phyloP scores from a whole-genome alignment of 345 rosid species.

The Linum trigynum region DNA sequence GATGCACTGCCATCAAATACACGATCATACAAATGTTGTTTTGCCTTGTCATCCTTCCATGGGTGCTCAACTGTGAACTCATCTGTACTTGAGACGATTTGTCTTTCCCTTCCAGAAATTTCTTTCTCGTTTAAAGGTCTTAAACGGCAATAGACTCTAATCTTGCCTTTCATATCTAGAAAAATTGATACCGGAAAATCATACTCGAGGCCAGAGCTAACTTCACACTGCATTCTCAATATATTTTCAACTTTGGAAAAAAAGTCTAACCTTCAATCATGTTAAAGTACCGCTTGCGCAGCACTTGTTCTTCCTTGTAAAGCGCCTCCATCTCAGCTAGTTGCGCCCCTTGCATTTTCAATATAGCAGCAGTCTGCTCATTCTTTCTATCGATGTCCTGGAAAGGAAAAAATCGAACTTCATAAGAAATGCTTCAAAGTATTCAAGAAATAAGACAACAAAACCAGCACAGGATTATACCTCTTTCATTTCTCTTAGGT shows the following conservation, averaged over 20 bases:
- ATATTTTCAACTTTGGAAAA: background rate
- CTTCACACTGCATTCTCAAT: background rate
- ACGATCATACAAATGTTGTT: constrained; percentile 89
- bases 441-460: background rate
- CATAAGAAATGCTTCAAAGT: background rate
- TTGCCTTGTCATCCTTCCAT: constrained; percentile 84
- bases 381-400: constrained; percentile 96
- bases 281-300: constrained; percentile 81
- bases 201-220: constrained; percentile 3
- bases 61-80: constrained; percentile 91
- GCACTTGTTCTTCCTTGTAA: constrained; percentile 83
- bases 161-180: constrained; percentile 94
- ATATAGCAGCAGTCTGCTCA: constrained; percentile 90
- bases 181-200: constrained; percentile 9
- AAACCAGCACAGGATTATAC: constrained; percentile 21
- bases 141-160: constrained; percentile 81
- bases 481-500: constrained; percentile 93
- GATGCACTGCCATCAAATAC: constrained; percentile 68
- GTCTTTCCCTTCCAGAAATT: constrained; percentile 41
- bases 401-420: background rate
- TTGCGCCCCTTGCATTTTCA: constrained; percentile 92
- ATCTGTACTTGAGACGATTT: constrained; percentile 40
- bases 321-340: constrained; percentile 77
- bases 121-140: constrained; percentile 85
- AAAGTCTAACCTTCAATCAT: constrained; percentile 67